phyloP scores from a whole-genome alignment of 2,329 filamentous ascomycete genomes.

The Colletotrichum scovillei region DNA sequence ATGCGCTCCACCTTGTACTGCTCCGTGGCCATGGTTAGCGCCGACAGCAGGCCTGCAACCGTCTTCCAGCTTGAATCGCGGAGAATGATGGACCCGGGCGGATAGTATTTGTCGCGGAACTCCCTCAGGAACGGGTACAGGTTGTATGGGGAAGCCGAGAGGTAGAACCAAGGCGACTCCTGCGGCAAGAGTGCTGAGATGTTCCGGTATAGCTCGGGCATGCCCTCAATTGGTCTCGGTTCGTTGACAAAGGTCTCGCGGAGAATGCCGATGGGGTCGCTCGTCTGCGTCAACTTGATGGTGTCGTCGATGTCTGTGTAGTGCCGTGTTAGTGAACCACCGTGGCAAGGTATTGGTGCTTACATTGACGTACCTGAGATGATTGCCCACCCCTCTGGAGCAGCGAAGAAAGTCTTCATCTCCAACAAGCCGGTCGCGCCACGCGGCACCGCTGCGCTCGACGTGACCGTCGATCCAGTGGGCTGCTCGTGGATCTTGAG shows the following conservation, averaged over 20 bases:
- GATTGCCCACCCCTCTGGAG: constrained; percentile 83
- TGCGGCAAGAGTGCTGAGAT: constrained; percentile 65
- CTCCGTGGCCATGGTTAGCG: constrained; percentile 82
- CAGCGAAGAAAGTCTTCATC: constrained; percentile 80
- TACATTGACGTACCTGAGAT: constrained; percentile 71
- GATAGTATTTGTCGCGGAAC: constrained; percentile 79
- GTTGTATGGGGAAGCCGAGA: constrained; percentile 94
- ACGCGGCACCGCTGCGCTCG: constrained; percentile 61
- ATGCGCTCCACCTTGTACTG: constrained; percentile 89
- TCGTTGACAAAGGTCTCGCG: constrained; percentile 84
- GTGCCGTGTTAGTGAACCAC: constrained; percentile 34
- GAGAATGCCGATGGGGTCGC: constrained; percentile 83
- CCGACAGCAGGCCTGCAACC: constrained; percentile 80
- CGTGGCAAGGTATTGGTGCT: neutral
- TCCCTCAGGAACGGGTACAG: constrained; percentile 86
- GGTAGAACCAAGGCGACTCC: constrained; percentile 87
- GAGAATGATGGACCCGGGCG: constrained; percentile 83
- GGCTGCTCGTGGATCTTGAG: constrained; percentile 61
- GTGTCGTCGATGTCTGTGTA: constrained; percentile 88
- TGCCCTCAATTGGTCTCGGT: constrained; percentile 77
- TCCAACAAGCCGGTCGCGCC: constrained; percentile 66
- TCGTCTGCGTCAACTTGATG: constrained; percentile 90
- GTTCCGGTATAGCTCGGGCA: constrained; percentile 84
- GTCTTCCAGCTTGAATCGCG: constrained; percentile 90
- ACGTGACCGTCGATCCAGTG: constrained; percentile 58